phyloP scores from a whole-genome alignment of 2,329 filamentous ascomycete genomes.

The Diaporthe velutina region DNA sequence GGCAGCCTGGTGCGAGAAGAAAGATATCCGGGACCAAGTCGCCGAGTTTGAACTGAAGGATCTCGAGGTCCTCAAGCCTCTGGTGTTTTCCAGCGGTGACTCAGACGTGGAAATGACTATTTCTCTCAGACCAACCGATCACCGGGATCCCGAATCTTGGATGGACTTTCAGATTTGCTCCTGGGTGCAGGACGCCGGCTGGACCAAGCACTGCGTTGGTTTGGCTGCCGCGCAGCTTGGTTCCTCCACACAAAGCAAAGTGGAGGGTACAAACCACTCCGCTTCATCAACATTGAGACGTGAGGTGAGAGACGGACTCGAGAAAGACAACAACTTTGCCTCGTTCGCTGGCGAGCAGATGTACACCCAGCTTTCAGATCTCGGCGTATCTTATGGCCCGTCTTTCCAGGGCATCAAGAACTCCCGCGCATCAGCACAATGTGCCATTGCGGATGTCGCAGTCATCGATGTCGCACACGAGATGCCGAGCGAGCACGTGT shows the following conservation, averaged over 20 bases:
- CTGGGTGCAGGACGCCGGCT: constrained; percentile 63
- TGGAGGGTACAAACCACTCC: neutral
- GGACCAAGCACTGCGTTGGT: constrained; percentile 71
- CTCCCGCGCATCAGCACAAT: constrained; percentile 50
- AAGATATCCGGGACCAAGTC: constrained; percentile 41
- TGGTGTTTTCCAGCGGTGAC: constrained; percentile 54
- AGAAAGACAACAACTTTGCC: too few relatives aligned
- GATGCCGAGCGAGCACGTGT: constrained; percentile 51
- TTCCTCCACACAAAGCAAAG: too few relatives aligned
- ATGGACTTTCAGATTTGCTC: constrained; percentile 70
- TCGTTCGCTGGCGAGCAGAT: constrained; percentile 43
- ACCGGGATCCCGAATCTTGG: constrained; percentile 60
- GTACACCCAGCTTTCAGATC: constrained; percentile 59
- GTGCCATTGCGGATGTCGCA: constrained; percentile 21
- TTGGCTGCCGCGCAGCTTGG: constrained; percentile 50
- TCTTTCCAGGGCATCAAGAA: constrained; percentile 65
- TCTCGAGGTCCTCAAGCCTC: constrained; percentile 58
- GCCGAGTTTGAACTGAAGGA: constrained; percentile 62
- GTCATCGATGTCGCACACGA: constrained; percentile 53
- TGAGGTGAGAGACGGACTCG: neutral
- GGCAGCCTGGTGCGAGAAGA: constrained; percentile 49
- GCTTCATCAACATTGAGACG: neutral
- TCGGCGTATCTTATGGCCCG: constrained; percentile 64
- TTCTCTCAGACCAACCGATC: constrained; percentile 58
- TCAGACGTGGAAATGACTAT: constrained; percentile 58